phyloP scores from a whole-genome alignment of 129 eudicot species.

The Lactuca sativa region DNA sequence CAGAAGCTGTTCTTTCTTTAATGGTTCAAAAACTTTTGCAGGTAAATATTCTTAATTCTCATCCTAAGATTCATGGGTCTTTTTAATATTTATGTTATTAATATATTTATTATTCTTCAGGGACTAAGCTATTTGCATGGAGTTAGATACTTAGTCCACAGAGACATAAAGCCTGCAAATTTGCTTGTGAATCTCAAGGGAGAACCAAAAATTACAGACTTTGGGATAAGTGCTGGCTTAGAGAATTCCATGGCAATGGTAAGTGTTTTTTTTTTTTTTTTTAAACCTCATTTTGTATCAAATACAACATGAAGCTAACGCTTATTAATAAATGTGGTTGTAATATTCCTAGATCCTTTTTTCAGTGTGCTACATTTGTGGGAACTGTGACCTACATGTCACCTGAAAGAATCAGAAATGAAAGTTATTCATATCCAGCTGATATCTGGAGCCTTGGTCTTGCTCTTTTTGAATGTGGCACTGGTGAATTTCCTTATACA shows the following conservation, averaged over 20 bases:
- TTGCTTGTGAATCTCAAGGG: slow-evolving; percentile 95
- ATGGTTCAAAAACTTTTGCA: slow-evolving; percentile 84
- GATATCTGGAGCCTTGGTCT: slow-evolving; percentile 99
- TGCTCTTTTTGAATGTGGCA: slow-evolving; percentile 97
- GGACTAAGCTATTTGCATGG: slow-evolving; percentile 94
- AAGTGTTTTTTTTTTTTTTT: slow-evolving; percentile 14
- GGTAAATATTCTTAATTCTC: slow-evolving; percentile 30
- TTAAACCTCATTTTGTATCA: slow-evolving; percentile 8
- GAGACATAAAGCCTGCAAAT: slow-evolving; percentile 99
- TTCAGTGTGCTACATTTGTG: slow-evolving; percentile 98
- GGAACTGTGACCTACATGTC: slow-evolving; percentile 99
- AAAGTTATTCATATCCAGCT: slow-evolving; percentile 94
- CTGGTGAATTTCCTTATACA: slow-evolving; percentile 96
- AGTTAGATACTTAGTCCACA: slow-evolving; percentile 91
- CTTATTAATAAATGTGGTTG: slow-evolving; percentile 12
- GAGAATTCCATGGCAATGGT: slow-evolving; percentile 99
- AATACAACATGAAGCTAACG: slow-evolving; percentile 11
- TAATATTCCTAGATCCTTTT: slow-evolving; percentile 27
- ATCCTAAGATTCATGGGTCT: background rate
- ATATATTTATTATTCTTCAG: slow-evolving; percentile 28
- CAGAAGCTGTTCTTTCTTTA: slow-evolving; percentile 78
- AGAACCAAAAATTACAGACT: slow-evolving; percentile 96
- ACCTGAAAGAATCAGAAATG: slow-evolving; percentile 93
- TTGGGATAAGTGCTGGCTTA: slow-evolving; percentile 98
- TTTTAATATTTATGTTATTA: background rate